Evolutionary conservation across 2,329 filamentous ascomycete species (phyloP).

Genomic region (Proliferodiscus dingleyae): DNA sequence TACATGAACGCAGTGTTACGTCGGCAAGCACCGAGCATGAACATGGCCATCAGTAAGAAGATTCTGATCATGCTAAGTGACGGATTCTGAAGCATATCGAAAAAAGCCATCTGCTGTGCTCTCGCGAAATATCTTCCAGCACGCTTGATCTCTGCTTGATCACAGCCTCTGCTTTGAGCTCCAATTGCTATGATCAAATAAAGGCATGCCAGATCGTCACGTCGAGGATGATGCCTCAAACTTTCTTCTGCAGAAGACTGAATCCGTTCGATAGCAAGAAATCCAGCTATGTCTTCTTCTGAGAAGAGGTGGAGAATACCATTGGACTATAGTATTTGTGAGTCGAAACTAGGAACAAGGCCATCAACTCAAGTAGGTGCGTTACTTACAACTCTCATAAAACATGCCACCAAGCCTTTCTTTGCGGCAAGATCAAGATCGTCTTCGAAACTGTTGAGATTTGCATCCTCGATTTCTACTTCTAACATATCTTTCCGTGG

Average conservation of each 20-base stretch:
- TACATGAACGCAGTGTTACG: constrained; percentile 37
- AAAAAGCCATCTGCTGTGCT: constrained; percentile 31
- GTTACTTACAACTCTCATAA: background rate
- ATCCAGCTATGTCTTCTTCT: constrained; percentile 2
- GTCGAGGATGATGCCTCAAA: background rate
- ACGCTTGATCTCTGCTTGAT: constrained; percentile 29
- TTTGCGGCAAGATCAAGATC: background rate
- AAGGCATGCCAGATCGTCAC: background rate
- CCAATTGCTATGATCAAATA: constrained; percentile 32
- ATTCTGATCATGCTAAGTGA: constrained; percentile 32
- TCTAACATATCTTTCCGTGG: constrained; percentile 3
- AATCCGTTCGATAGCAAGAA: background rate
- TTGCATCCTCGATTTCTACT: background rate
- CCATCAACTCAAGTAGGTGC: background rate
- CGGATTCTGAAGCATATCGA: constrained; percentile 34
- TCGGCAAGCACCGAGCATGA: constrained; percentile 33
- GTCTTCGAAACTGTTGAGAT: background rate
- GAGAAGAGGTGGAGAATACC: constrained; percentile 8
- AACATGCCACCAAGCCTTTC: background rate
- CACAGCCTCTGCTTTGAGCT: constrained; percentile 30
- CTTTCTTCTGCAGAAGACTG: background rate
- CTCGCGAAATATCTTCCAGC: constrained; percentile 34
- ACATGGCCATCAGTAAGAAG: constrained; percentile 35
- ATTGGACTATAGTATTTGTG: constrained; percentile 1
- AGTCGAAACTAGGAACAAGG: background rate